Conservation (phyloP, 257 asterid species). For the Capsicum pubescens region DNA sequence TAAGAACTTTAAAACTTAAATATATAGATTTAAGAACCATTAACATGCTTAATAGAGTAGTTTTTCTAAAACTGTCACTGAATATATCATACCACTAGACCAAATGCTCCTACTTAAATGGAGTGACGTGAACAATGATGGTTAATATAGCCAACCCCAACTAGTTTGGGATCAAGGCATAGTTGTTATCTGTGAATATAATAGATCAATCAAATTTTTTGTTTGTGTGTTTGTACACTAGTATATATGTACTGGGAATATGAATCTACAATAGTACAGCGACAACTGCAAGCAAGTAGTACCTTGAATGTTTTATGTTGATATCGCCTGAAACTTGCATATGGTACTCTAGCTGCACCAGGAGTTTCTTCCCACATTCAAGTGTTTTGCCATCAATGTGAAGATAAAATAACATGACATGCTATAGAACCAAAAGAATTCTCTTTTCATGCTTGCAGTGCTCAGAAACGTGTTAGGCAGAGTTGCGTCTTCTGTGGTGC, state of each 20-base stretch:
- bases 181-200: background rate
- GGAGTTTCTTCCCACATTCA: conserved; percentile 10
- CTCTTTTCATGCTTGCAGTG: background rate
- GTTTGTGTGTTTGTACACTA: background rate
- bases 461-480: background rate
- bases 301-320: background rate
- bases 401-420: background rate
- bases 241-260: background rate
- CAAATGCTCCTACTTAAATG: background rate
- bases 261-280: background rate
- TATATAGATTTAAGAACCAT: background rate
- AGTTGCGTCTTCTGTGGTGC: conserved; percentile 3
- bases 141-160: background rate
- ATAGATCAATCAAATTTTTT: background rate
- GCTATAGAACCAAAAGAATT: background rate
- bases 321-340: background rate
- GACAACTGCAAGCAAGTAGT: conserved; percentile 2
- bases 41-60: background rate
- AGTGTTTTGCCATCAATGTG: background rate
- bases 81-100: background rate
- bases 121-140: background rate
- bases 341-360: background rate
- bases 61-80: background rate
- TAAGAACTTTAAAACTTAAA: background rate
- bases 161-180: background rate